Base-by-base conservation (phyloP, 148 eudicot genomes). In the Tetragonia tetragonoides region DNA sequence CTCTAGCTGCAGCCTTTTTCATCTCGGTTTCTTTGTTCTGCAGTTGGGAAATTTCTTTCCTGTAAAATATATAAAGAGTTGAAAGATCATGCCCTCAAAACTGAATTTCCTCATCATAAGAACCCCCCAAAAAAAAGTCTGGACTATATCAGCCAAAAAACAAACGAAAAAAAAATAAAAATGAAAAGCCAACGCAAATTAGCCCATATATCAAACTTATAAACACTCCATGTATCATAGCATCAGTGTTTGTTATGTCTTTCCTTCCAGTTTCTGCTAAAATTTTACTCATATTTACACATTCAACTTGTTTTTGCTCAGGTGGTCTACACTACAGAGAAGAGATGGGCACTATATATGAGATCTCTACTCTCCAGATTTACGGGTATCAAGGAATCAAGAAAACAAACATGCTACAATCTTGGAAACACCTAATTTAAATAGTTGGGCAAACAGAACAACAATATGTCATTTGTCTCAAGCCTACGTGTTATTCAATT, bases 1-100 rank as follows among this genome's bases (percentile, higher is more conserved):
- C 95, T 86, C 86, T 91, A 61, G 95, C 95, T 28, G 95, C 95
- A 11, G 87, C 89, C 84, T 89, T 91, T 82, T 91, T 91, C 86
- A 91, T 42, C 65, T 85, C 89, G 39, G 56, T 75, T 84, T 91
- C 95, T 76, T 89, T 89, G 87, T 87, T 82, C 83, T 89, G 95
- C 47, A 91, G 84, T 72, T 85, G 79, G 3, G 73, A 34, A 40
- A 81, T 87, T 81, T 91, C 92, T 85, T 89, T 89, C 90, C 95
- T 91, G 83, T 66, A 54, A 53, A 41, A 44, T 57, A 17, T 20
- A 39, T 5, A 24, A 3, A 63, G 34, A 34, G 44, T 42, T 40
- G 15, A 24, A 24, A 75, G 51, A 49, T 41, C 68, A 74, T 53
- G 49, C 39, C 8, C 71, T 46, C 28, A 40, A 51, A 65, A 61